These are phyloP conservation scores for Botrytis cinerea DNA, from an alignment of 2,329 filamentous ascomycete genomes.

Conservation along the genomic window DNA sequence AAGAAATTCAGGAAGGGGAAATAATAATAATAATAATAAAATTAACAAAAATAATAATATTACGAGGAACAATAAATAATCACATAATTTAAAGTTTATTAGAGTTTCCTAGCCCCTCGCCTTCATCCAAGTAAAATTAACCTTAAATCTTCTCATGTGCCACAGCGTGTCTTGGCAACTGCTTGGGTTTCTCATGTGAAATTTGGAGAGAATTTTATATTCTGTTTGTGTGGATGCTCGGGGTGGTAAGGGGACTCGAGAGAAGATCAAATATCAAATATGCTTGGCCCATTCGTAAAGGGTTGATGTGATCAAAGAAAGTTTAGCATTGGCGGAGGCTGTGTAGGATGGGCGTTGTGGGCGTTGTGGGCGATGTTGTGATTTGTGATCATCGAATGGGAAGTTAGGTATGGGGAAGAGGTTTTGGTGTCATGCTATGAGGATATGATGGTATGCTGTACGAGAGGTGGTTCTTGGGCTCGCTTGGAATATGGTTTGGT, in stretches of 20 bases:
- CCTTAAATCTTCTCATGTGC: conserved; percentile 17
- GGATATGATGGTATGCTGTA: background rate
- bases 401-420: background rate
- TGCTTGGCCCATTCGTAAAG: background rate
- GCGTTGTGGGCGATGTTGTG: background rate
- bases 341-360: background rate
- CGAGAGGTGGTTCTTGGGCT: background rate
- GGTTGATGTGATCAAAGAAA: background rate
- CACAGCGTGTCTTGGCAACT: background rate
- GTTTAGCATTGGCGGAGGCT: conserved; percentile 10
- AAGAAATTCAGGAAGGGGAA: background rate
- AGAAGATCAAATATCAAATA: background rate
- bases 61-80: background rate
- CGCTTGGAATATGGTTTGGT: background rate
- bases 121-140: conserved; percentile 17
- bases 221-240: background rate
- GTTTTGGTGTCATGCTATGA: background rate
- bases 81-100: background rate
- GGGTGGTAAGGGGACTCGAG: background rate
- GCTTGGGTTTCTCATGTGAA: conserved; percentile 1
- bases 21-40: background rate
- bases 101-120: conserved; percentile 7
- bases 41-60: background rate
- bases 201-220: background rate
- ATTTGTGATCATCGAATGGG: background rate